Base-by-base conservation (phyloP, 2,329 filamentous ascomycete species). In the Penicillium sp. region DNA sequence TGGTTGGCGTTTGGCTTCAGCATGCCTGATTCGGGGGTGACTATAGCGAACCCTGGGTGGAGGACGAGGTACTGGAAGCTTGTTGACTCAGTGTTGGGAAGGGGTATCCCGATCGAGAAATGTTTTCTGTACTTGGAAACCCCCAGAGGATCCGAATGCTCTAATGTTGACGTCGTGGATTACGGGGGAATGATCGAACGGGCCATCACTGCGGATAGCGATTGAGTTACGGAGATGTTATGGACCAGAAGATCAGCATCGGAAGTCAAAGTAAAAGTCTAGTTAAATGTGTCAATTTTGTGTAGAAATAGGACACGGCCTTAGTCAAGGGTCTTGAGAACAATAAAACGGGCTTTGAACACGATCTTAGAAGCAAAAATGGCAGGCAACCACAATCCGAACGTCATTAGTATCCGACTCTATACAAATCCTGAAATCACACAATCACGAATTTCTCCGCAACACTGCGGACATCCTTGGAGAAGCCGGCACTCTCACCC, bases 361-460 rank as follows among this genome's bases (percentile, higher is more conserved):
- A 66, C 54, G 54, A 58, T 59, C 60, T 64, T 60, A 56, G 54
- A 61, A 63, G 54, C 47, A 62, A 60, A 49, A 62, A 54, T 53
- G 61, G 59, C 56, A 61, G 58, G 60, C 59, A 58, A 63, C 60
- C 60, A 60, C 61, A 62, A 62, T 69, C 70, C 64, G 65, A 72
- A 72, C 70, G 65, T 74, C 72, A 73, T 74, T 74, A 74, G 62
- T 68, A 67, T 50, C 50, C 50, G 53, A 67, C 64, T 70, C 68
- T 72, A 73, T 73, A 73, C 70, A 71, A 56, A 62, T 57, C 39
- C 50, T 55, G 57, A 57, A 59, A 66, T 69, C 71, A 80, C 64
- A 80, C 77, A 62, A 80, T 79, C 39, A 73, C 58, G 70, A 75
- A 80, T 44, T 74, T 73, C 55, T 80, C 77, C 8, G 76, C 73